Conservation (phyloP, 2,329 filamentous ascomycete genomes). For the Paraphaeosphaeria minitans region DNA sequence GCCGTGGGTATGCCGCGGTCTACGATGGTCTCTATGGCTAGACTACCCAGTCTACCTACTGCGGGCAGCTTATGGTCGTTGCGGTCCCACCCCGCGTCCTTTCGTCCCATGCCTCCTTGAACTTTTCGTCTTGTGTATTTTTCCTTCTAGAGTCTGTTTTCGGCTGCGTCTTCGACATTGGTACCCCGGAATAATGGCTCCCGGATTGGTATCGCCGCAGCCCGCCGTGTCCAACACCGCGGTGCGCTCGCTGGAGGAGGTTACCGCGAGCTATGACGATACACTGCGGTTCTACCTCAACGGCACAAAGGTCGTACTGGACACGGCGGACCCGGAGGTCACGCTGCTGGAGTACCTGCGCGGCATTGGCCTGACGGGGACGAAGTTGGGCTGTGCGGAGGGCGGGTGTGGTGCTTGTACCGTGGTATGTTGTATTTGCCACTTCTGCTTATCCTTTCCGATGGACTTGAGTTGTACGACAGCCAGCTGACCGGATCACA, state of each 20-base stretch:
- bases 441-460: neutral
- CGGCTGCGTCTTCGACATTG: neutral
- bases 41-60: too few relatives aligned
- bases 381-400: constrained; percentile 95
- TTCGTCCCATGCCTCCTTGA: neutral
- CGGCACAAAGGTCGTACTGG: constrained; percentile 84
- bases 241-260: constrained; percentile 57
- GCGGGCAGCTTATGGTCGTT: neutral
- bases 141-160: neutral
- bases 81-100: constrained; percentile 2
- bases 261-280: constrained; percentile 83
- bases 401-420: constrained; percentile 97
- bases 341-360: constrained; percentile 92
- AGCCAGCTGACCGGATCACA: constrained; percentile 33
- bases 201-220: constrained; percentile 54
- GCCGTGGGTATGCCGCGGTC: constrained; percentile 6
- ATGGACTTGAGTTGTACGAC: too few relatives aligned
- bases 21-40: neutral
- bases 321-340: constrained; percentile 86
- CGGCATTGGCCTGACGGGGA: constrained; percentile 91
- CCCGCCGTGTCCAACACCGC: constrained; percentile 55
- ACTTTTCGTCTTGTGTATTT: neutral
- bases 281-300: constrained; percentile 93
- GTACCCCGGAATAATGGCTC: constrained; percentile 56
- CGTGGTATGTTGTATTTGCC: constrained; percentile 63